Evolutionary conservation across 495 filamentous ascomycete genomes (phyloP), one percentile per base, ranked within the genome.

Genomic region (Penicillium parvum): DNA sequence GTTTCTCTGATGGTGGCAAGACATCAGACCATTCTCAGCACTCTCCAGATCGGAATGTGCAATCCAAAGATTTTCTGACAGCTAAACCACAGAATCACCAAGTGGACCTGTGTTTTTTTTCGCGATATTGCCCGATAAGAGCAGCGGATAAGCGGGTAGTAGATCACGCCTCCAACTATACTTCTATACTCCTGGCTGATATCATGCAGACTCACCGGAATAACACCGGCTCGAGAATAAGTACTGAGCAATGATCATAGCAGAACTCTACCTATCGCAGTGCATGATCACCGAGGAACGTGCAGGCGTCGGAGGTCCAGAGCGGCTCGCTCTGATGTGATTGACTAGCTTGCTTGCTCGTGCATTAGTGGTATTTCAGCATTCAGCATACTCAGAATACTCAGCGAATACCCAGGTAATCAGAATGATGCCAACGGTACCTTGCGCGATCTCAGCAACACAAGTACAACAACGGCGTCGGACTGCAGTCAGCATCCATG

Each of bases 271-370:
- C 39, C 44, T 16, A 40, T 46, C 15, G 44, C 26, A 51, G 43
- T 48, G 46, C 53, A 49, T 38, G 44, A 50, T 49, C 50, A 50
- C 20, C 37, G 25, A 48, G 38, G 38, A 57, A 57, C 45, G 46
- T 50, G 53, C 56, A 53, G 35, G 47, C 40, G 28, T 44, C 17
- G 47, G 34, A 40, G 30, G 37, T 29, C 20, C 28, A 44, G 47
- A 40, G 46, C 42, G 37, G 47, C 45, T 47, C 47, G 45, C 58
- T 58, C 57, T 58, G 38, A 50, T 55, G 47, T 52, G 57, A 58
- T 60, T 57, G 50, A 46, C 50, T 25, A 29, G 37, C 30, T 38
- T 39, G 21, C 25, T 50, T 33, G 33, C n/a, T 34, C 47, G 27
- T 58, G 54, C 57, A 60, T 57, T 58, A 60, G 57, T 23, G 29